These are phyloP conservation scores for Fusarium solani-melongenae DNA, from an alignment of 2,329 filamentous ascomycete genomes.

Conservation along the genomic window DNA sequence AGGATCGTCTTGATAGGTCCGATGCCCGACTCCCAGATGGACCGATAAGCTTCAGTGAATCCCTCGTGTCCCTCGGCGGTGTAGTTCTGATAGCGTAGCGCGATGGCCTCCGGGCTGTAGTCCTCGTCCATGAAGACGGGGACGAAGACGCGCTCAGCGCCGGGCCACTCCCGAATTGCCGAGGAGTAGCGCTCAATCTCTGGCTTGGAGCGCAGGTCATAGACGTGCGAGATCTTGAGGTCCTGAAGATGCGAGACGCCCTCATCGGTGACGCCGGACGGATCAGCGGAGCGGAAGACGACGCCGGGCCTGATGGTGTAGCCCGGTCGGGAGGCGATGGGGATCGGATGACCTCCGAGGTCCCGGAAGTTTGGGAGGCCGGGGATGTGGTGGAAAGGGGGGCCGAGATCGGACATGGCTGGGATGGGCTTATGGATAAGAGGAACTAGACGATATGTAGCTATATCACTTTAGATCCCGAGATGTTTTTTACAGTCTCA, in stretches of 20 bases:
- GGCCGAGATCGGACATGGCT: slow-evolving; percentile 42
- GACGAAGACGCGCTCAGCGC: slow-evolving; percentile 62
- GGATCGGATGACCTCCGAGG: slow-evolving; percentile 68
- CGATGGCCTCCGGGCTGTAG: slow-evolving; percentile 72
- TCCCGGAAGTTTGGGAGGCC: slow-evolving; percentile 78
- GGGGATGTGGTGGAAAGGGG: slow-evolving; percentile 62
- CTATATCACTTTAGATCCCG: background rate
- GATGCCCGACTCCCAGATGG: slow-evolving; percentile 67
- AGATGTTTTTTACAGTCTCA: background rate
- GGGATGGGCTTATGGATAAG: background rate
- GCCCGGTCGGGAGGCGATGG: slow-evolving; percentile 59
- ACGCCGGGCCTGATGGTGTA: slow-evolving; percentile 66
- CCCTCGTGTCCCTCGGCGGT: slow-evolving; percentile 65
- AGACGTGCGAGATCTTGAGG: slow-evolving; percentile 72
- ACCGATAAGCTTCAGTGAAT: slow-evolving; percentile 71
- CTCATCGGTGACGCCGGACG: slow-evolving; percentile 64
- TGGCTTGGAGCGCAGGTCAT: slow-evolving; percentile 72
- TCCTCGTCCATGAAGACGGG: slow-evolving; percentile 73
- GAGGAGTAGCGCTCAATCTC: slow-evolving; percentile 64
- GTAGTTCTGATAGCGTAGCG: slow-evolving; percentile 70
- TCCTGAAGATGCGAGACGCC: slow-evolving; percentile 63
- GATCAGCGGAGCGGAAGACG: slow-evolving; percentile 77
- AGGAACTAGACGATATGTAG: background rate
- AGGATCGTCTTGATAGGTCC: slow-evolving; percentile 64
- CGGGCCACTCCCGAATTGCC: slow-evolving; percentile 51